Percentiles rank a stretch among this genome's conserved stretches.
Evolutionary conservation across 257 asterid genomes (phyloP).

Genomic region (Euphrasia confusa): DNA sequence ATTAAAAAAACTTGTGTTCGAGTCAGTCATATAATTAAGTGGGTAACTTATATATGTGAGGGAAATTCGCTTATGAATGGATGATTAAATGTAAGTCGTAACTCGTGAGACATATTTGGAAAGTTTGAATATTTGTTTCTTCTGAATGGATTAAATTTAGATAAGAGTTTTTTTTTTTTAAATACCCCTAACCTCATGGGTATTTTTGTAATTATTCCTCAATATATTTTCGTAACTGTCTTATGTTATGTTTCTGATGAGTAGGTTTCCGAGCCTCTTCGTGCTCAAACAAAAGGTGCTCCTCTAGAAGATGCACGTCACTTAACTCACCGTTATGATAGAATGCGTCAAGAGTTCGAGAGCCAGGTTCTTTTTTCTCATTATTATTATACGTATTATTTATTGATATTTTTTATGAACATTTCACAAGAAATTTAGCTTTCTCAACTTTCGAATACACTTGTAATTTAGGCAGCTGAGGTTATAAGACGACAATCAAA

Average conservation of each 20-base stretch:
- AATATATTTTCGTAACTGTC: background rate
- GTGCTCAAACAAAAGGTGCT: slow-evolving; percentile 63
- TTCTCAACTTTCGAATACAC: slow-evolving; percentile 16
- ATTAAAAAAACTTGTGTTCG: no score
- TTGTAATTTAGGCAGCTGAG: slow-evolving; percentile 72
- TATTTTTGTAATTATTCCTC: background rate
- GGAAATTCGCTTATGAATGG: no score
- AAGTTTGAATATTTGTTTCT: no score
- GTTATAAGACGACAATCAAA: slow-evolving; percentile 80
- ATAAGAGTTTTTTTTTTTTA: no score
- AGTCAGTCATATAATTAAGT: no score
- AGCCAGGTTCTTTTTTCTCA: slow-evolving; percentile 50
- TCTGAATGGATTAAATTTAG: no score
- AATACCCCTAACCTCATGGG: background rate
- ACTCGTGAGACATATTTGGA: no score
- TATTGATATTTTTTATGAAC: background rate
- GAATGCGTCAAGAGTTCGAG: slow-evolving; percentile 83
- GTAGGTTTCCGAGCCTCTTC: slow-evolving; percentile 84
- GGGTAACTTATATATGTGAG: no score
- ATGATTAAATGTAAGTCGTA: no score
- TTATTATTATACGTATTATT: background rate
- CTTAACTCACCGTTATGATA: slow-evolving; percentile 75
- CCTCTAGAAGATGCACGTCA: slow-evolving; percentile 98
- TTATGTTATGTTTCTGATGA: slow-evolving; percentile 4
- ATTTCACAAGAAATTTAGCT: slow-evolving; percentile 9